Evolutionary conservation across 2,329 filamentous ascomycete genomes (phyloP).

Genomic region (Plectosphaerella plurivora): DNA sequence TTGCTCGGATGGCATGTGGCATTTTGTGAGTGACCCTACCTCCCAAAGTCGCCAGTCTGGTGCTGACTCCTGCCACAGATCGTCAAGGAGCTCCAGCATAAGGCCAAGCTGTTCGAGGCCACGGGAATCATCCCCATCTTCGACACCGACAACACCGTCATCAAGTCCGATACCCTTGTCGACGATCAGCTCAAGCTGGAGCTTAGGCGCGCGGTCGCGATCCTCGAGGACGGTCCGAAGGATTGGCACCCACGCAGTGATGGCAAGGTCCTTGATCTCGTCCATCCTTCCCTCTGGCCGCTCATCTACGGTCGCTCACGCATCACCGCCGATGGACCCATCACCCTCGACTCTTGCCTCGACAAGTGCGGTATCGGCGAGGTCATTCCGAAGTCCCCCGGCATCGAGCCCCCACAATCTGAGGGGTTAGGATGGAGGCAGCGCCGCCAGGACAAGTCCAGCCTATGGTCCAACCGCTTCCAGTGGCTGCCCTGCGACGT

Average conservation of each 20-base stretch:
- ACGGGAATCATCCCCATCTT: constrained; percentile 27
- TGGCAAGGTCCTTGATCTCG: constrained; percentile 53
- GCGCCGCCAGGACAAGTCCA: background rate
- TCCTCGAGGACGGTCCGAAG: constrained; percentile 46
- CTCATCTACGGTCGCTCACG: constrained; percentile 47
- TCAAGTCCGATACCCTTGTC: constrained; percentile 29
- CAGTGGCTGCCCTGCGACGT: constrained; percentile 50
- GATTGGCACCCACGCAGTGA: constrained; percentile 61
- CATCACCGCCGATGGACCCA: constrained; percentile 18
- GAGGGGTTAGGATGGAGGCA: background rate
- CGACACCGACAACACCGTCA: constrained; percentile 23
- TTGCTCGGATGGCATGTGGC: background rate
- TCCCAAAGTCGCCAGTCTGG: background rate
- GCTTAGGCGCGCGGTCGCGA: constrained; percentile 36
- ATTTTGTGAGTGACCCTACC: background rate
- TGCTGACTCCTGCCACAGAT: constrained; percentile 17
- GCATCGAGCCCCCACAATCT: background rate
- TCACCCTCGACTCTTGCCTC: constrained; percentile 32
- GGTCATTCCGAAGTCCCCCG: constrained; percentile 14
- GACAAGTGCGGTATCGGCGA: constrained; percentile 26
- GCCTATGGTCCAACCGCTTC: constrained; percentile 17
- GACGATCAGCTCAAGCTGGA: constrained; percentile 19
- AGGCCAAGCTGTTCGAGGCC: constrained; percentile 23
- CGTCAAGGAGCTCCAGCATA: constrained; percentile 15
- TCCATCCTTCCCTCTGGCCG: constrained; percentile 62